Base-by-base conservation (phyloP, 139 green algal genomes). In the Penium margaritaceum region DNA sequence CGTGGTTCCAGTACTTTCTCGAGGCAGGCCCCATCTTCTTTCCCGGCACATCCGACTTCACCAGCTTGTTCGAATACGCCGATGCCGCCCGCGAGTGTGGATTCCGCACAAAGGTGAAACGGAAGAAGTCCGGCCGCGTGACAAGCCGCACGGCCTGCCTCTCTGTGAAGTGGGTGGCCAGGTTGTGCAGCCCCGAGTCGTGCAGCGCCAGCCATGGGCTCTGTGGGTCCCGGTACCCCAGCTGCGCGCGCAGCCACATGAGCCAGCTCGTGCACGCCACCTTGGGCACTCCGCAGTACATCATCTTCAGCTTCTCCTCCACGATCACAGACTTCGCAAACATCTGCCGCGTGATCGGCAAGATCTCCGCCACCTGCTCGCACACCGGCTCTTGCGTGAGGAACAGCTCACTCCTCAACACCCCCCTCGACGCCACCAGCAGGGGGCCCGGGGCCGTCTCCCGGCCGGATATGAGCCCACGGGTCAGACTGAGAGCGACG, bases 21-120 rank as follows among this genome's bases (percentile, higher is more conserved):
- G 47, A 60, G 1, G n/a, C 47, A 17, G 47, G 47, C 12, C 47
- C 47, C 0, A 24, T 60, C 47, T 60, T 60, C n/a, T 60, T 60
- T n/a, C 30, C 30, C n/a, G 47, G 47, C 0, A 24, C 30, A 24
- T 60, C 47, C 1, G 47, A 27, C 1, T 33, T 24, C 21, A 60
- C 47, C n/a, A 60, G 47, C 21, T 60, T 60, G 47, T 60, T 60
- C n/a, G 47, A 60, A 24, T 60, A 60, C n/a, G 47, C 47, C n/a
- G 47, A 60, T n/a, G 30, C n/a, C n/a, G 47, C 47, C 4, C 47
- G 47, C 12, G 47, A 60, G 47, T 33, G 30, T n/a, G 47, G 47
- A 24, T 60, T 60, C n/a, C 47, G 47, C 7, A 60, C 47, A 60
- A 60, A 60, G 47, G 47, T 60, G 47, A 60, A 60, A 5, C 47